Conservation (phyloP, 352 stramenopile species). For the Pythium angustatum region DNA sequence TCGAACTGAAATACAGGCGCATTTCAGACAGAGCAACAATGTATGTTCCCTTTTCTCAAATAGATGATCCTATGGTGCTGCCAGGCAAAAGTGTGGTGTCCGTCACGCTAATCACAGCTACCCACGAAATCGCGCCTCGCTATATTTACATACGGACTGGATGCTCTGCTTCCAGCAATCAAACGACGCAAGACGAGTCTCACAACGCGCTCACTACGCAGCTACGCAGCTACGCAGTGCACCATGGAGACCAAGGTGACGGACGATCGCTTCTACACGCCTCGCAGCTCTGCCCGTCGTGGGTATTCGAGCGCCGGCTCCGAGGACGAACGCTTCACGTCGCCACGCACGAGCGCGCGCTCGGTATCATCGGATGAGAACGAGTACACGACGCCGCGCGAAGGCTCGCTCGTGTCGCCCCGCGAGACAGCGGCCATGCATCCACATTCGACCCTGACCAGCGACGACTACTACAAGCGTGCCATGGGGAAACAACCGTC, state of each 20-base stretch:
- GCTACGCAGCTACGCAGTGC: too few species aligned
- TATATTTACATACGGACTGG: not conserved
- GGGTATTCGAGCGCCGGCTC: constrained; percentile 56
- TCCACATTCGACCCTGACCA: constrained; percentile 12
- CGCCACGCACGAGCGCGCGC: constrained; percentile 52
- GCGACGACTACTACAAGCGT: constrained; percentile 30
- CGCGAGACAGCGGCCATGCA: constrained; percentile 16
- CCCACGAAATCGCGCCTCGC: not conserved
- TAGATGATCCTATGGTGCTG: not conserved
- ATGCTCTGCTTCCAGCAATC: too few species aligned
- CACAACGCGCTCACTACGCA: too few species aligned
- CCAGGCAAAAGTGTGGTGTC: too few species aligned
- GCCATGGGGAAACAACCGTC: constrained; percentile 23
- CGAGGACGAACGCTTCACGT: constrained; percentile 65
- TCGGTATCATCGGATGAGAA: constrained; percentile 69
- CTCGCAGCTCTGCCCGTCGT: constrained; percentile 53
- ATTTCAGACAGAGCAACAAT: not conserved
- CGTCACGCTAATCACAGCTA: too few species aligned
- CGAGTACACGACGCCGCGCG: constrained; percentile 55
- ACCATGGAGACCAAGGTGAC: constrained; percentile 48
- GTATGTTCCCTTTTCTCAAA: not conserved
- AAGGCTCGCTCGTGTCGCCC: constrained; percentile 29
- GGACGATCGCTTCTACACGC: constrained; percentile 71
- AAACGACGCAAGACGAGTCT: too few species aligned
- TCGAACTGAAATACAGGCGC: not conserved